Percentiles rank a stretch among this genome's conserved stretches.
Evolutionary conservation across 805 yeast genomes (phyloP).

Genomic region (Kazachstania bromeliacearum): DNA sequence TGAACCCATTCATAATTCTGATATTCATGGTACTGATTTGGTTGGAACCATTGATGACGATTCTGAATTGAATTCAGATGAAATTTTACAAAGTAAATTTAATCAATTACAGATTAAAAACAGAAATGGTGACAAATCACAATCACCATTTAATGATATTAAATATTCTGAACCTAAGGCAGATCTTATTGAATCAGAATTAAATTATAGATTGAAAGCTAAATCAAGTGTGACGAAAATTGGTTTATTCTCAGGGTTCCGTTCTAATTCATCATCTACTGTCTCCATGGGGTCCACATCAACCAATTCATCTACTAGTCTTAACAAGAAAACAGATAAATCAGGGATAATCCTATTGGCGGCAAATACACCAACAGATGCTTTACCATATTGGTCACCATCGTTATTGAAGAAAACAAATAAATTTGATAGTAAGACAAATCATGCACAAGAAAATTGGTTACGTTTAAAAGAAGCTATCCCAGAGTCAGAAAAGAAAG

Average conservation of each 20-base stretch:
- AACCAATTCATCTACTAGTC: not conserved
- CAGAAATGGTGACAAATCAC: not conserved
- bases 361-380: slow-evolving; percentile 24
- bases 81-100: slow-evolving; percentile 19
- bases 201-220: slow-evolving; percentile 11
- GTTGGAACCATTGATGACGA: slow-evolving; percentile 20
- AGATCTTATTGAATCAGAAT: slow-evolving; percentile 11
- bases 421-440: slow-evolving; percentile 21
- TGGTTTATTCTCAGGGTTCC: slow-evolving; percentile 3
- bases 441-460: slow-evolving; percentile 27
- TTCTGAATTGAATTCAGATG: slow-evolving; percentile 16
- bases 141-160: slow-evolving; percentile 4
- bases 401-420: slow-evolving; percentile 28
- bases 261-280: not conserved
- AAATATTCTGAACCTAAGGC: slow-evolving; percentile 1
- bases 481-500: slow-evolving; percentile 19
- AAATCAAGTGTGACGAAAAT: not conserved
- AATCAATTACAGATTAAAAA: slow-evolving; percentile 19
- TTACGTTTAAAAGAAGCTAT: slow-evolving; percentile 16
- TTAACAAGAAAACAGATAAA: slow-evolving; percentile 7
- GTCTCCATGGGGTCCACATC: not conserved
- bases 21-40: slow-evolving; percentile 22
- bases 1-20: slow-evolving; percentile 10
- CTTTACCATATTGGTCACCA: slow-evolving; percentile 30
- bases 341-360: slow-evolving; percentile 24